Conservation (phyloP, 352 stramenopile genomes). For the Phytophthora pistaciae region DNA sequence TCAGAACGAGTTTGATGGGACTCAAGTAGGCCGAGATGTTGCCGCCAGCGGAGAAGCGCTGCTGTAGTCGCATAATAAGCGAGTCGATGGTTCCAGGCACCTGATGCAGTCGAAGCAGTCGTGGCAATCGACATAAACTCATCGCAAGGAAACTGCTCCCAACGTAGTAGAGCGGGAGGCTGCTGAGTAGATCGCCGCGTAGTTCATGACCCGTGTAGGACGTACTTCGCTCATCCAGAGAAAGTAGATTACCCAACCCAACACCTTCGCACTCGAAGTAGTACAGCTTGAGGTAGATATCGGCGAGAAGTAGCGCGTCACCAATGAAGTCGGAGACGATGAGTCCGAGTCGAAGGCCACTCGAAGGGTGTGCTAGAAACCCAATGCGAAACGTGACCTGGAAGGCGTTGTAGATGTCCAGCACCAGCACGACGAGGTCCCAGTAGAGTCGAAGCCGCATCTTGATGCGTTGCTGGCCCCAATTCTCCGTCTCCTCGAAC, state of each 20-base stretch:
- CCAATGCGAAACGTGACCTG: conserved; percentile 77
- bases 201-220: conserved; percentile 54
- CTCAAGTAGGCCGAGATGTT: conserved; percentile 75
- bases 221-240: conserved; percentile 48
- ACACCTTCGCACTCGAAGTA: conserved; percentile 77
- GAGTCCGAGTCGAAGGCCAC: conserved; percentile 25
- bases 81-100: conserved; percentile 58
- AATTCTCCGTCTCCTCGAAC: conserved; percentile 66
- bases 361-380: conserved; percentile 54
- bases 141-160: conserved; percentile 59
- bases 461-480: conserved; percentile 52
- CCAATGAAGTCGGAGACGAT: conserved; percentile 51
- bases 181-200: conserved; percentile 53
- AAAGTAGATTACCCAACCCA: conserved; percentile 61
- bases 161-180: conserved; percentile 75
- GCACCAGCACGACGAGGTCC: conserved; percentile 58
- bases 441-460: conserved; percentile 69
- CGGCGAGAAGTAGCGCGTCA: conserved; percentile 49
- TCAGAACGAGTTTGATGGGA: conserved; percentile 70
- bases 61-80: conserved; percentile 76
- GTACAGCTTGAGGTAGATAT: conserved; percentile 81
- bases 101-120: conserved; percentile 55
- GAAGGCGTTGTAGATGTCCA: conserved; percentile 76
- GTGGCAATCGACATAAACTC: conserved; percentile 65
- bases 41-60: conserved; percentile 59